Conservation (phyloP, 148 eudicot species). For the Dysphania ambrosioides region DNA sequence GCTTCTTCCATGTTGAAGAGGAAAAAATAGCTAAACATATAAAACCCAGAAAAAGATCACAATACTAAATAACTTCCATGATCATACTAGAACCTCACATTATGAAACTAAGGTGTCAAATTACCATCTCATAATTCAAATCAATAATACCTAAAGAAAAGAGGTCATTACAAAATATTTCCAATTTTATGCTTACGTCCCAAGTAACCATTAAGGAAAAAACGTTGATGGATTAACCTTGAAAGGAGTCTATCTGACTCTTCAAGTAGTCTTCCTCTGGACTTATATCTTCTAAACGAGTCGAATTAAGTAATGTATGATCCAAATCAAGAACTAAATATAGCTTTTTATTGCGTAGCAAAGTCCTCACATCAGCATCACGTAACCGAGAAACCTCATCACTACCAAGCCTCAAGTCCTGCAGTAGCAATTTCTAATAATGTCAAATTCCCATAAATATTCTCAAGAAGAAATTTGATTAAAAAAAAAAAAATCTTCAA, state of each 20-base stretch:
- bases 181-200: too few relatives aligned
- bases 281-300: not conserved
- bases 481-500: not conserved
- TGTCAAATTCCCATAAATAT: not conserved
- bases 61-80: too few relatives aligned
- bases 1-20: too few relatives aligned
- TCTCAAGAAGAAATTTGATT: not conserved
- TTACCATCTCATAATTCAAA: too few relatives aligned
- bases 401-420: slow-evolving; percentile 60
- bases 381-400: slow-evolving; percentile 67
- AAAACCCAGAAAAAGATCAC: too few relatives aligned
- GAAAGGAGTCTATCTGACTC: slow-evolving; percentile 43
- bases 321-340: slow-evolving; percentile 20
- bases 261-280: not conserved
- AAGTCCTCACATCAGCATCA: slow-evolving; percentile 50
- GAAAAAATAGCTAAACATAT: too few relatives aligned
- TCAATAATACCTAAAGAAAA: too few relatives aligned
- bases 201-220: too few relatives aligned
- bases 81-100: too few relatives aligned
- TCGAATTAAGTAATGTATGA: slow-evolving; percentile 15
- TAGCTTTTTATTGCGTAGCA: slow-evolving; percentile 30
- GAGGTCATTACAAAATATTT: too few relatives aligned
- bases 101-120: too few relatives aligned
- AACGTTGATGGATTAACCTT: slow-evolving; percentile 37
- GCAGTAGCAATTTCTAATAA: slow-evolving; percentile 17